phyloP scores from a whole-genome alignment of 345 rosid genomes.

The Gossypium thurberi region DNA sequence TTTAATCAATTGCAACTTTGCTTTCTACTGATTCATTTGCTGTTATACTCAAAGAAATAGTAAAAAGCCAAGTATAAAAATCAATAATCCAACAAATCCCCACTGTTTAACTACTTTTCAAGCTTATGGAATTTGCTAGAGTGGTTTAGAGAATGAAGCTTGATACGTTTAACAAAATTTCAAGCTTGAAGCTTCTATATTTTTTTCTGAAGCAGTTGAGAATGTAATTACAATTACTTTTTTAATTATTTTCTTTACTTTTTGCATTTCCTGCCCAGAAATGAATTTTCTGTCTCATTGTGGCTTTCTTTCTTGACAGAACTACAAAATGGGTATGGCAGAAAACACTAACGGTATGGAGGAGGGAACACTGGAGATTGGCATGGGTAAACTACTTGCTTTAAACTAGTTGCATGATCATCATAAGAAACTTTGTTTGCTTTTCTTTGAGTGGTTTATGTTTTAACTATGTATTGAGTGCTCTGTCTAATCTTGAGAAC shows the following conservation, averaged over 20 bases:
- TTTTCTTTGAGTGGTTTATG: not conserved
- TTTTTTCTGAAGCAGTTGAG: not conserved
- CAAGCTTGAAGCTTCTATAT: not conserved
- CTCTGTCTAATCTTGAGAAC: not conserved
- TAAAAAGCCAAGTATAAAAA: not conserved
- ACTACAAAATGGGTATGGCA: constrained; percentile 36
- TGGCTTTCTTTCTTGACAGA: constrained; percentile 5
- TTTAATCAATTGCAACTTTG: not conserved
- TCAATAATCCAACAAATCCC: not conserved
- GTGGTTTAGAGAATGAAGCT: not conserved
- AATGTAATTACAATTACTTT: not conserved
- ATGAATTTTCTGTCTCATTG: not conserved
- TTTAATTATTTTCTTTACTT: not conserved
- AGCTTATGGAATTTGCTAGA: not conserved
- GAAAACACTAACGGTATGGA: constrained; percentile 41
- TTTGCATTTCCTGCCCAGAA: not conserved
- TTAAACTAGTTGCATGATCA: not conserved
- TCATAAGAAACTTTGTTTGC: not conserved
- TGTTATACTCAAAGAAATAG: not conserved
- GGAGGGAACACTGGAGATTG: constrained; percentile 75
- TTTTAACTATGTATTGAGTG: not conserved
- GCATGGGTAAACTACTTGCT: constrained; percentile 62
- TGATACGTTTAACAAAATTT: not conserved
- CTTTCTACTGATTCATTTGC: not conserved
- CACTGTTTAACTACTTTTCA: not conserved